phyloP scores from a whole-genome alignment of 305 asterid genomes.

The Withania somnifera region DNA sequence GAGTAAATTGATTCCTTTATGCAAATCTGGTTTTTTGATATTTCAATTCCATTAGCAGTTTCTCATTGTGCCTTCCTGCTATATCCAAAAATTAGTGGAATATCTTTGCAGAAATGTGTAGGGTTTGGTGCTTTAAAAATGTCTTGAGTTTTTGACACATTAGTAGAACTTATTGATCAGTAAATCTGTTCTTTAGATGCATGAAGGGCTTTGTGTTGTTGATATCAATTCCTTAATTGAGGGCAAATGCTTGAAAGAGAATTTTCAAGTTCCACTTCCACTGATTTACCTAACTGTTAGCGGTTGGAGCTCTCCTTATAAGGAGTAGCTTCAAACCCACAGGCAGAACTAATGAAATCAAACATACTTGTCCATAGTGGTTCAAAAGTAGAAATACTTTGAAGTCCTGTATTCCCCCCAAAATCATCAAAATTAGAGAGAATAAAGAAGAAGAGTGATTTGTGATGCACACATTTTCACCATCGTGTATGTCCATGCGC shows the following conservation, averaged over 20 bases:
- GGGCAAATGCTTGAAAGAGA: background rate
- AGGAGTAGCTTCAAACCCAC: background rate
- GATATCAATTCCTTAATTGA: background rate
- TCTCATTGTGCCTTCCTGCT: background rate
- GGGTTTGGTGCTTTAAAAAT: background rate
- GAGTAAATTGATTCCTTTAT: background rate
- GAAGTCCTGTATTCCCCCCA: background rate
- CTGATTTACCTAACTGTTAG: background rate
- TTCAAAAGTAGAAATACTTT: background rate
- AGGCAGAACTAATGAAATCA: background rate
- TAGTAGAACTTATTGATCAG: background rate
- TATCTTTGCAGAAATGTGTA: background rate
- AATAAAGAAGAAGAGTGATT: background rate
- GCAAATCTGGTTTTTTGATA: background rate
- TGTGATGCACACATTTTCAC: background rate
- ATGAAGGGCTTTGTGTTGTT: background rate
- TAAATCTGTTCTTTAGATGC: background rate
- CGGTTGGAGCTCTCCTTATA: background rate
- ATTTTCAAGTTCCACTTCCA: background rate
- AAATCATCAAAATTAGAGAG: background rate
- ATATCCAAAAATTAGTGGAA: background rate
- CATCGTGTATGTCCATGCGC: background rate
- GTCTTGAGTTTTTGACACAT: background rate
- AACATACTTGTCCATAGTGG: background rate
- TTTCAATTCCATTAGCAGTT: background rate